These are phyloP conservation scores for Salix exigua DNA, from an alignment of 345 rosid species.

Conservation along the genomic window DNA sequence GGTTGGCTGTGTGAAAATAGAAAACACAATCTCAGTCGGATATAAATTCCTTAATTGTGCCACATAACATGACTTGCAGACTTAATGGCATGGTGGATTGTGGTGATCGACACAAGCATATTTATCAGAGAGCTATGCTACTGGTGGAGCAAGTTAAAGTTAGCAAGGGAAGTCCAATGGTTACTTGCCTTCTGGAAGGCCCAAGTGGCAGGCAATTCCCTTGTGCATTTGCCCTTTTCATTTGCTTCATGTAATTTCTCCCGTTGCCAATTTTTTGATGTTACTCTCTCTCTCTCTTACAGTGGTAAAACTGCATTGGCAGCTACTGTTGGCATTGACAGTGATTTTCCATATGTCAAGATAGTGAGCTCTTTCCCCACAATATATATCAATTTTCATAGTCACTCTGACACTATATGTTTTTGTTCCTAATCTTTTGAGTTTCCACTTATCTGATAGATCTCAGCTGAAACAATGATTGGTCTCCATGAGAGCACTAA, in stretches of 20 bases:
- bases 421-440: background rate
- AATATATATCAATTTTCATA: background rate
- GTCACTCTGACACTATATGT: background rate
- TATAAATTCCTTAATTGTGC: constrained; percentile 15
- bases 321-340: constrained; percentile 89
- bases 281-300: constrained; percentile 25
- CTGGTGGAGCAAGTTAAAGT: constrained; percentile 96
- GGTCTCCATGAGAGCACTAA: constrained; percentile 97
- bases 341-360: constrained; percentile 97
- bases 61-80: constrained; percentile 33
- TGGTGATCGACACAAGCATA: constrained; percentile 73
- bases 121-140: constrained; percentile 83
- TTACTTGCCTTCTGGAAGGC: constrained; percentile 95
- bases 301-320: constrained; percentile 99
- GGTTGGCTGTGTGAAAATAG: background rate
- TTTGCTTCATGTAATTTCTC: constrained; percentile 5
- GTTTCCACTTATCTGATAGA: constrained; percentile 34
- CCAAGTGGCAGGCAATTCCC: constrained; percentile 74
- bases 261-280: constrained; percentile 16
- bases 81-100: constrained; percentile 91
- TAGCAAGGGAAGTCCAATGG: constrained; percentile 90
- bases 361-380: constrained; percentile 54
- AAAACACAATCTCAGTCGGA: background rate
- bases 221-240: background rate
- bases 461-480: constrained; percentile 93